A percentile compares a stretch with the other conserved stretches of the same genome.
Conservation (phyloP, 306 rosid species). For the Astragalus glycyphyllos region DNA sequence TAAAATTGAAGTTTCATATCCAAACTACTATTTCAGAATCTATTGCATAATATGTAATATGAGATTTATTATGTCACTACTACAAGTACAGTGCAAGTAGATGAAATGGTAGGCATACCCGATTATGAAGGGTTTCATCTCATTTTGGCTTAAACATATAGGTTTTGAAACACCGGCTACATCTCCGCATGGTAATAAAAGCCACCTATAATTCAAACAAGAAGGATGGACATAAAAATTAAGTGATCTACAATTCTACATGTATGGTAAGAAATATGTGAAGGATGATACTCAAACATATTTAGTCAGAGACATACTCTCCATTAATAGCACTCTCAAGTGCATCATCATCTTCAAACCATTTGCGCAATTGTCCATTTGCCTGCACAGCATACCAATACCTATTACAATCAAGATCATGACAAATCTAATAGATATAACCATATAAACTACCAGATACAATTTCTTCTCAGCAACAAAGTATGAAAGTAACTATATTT, state of each 20-base stretch:
- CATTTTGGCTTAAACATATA: conserved; percentile 66
- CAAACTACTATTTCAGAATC: not conserved
- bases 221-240: conserved; percentile 6
- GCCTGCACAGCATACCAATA: conserved; percentile 61
- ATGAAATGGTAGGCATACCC: conserved; percentile 61
- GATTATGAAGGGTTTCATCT: conserved; percentile 59
- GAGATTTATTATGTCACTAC: not conserved
- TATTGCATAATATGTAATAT: conserved; percentile 3
- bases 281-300: conserved; percentile 30
- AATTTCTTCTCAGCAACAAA: conserved; percentile 30
- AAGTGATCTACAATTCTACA: not conserved
- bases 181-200: conserved; percentile 70
- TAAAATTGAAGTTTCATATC: no score
- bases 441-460: conserved; percentile 21
- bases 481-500: conserved; percentile 19
- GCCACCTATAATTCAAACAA: conserved; percentile 68
- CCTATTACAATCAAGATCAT: conserved; percentile 43
- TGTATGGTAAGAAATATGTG: conserved; percentile 15
- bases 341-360: conserved; percentile 95
- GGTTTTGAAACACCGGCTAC: conserved; percentile 58
- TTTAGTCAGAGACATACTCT: conserved; percentile 63
- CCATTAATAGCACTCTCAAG: conserved; percentile 89
- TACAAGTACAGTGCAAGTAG: conserved; percentile 12
- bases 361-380: conserved; percentile 63
- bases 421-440: conserved; percentile 33